Evolutionary conservation across 1,139 yeast species (phyloP), one percentile per base, ranked within the genome.

Genomic region (Kodamaea arcana): DNA sequence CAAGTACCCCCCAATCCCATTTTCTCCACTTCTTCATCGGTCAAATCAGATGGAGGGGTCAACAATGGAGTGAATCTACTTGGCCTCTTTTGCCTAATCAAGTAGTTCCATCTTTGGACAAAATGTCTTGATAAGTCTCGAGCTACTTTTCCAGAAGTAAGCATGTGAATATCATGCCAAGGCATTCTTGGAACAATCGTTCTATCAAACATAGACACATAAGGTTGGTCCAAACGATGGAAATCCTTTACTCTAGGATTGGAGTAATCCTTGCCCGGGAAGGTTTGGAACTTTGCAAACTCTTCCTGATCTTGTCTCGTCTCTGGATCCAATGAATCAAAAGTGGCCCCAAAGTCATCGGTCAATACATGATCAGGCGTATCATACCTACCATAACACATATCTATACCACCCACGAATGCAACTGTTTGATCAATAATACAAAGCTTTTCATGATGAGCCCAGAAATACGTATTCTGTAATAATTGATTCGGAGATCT

Each of bases 151-250:
- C 99, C 99, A 8, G 90, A 78, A 3, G 94, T 80, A 63, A 88
- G 79, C 95, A 90, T 92, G 51, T 92, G 97, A 30, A 94, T 86
- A 69, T 94, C 99, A 58, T 94, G 99, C 99, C 98, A 94, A 5
- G 98, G 98, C 99, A 94, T 94, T 50, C 99, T 75, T 3, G 98
- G 97, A 12, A 78, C 74, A 15, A 60, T 60, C 22, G 75, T 67
- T 44, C 99, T 75, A 57, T 94, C 95, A 54, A 88, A 88, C 94
- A 92, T 83, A 15, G 88, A 86, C 32, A 85, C 94, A 52, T 83
- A 88, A 1, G 98, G 98, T 45, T 78, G 79, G 45, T 90, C 88
- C 40, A 94, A 69, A 2, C 73, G 80, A 51, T 56, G 75, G 55
- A 94, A 94, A 58, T 94, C 99, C 49, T 83, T 82, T 11, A 84